These are phyloP conservation scores for Musa acuminata DNA, from an alignment of 176 grass and related monocot genomes.

Conservation along the genomic window DNA sequence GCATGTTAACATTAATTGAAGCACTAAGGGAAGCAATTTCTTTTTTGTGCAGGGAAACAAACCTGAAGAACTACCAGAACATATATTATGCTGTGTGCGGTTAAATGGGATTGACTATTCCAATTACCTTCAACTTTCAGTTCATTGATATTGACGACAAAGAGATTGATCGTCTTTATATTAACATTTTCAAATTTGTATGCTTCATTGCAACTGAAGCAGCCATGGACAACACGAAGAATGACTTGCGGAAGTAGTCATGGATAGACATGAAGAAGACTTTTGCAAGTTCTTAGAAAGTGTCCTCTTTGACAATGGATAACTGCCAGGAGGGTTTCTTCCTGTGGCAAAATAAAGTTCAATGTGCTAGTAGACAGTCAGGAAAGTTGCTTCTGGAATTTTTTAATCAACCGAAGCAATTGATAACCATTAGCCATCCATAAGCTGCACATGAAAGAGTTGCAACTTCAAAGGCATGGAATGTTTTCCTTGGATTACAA, in stretches of 20 bases:
- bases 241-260: not conserved
- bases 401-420: no score
- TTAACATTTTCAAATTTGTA: not conserved
- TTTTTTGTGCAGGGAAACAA: slow-evolving; percentile 13
- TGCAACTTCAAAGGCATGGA: no score
- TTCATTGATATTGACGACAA: not conserved
- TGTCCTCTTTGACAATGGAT: not conserved
- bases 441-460: no score
- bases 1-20: no score
- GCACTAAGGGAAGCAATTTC: not conserved
- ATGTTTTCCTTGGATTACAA: no score
- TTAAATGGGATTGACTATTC: slow-evolving; percentile 17
- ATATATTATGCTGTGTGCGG: slow-evolving; percentile 13
- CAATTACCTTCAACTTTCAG: slow-evolving; percentile 4
- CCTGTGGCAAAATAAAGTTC: no score
- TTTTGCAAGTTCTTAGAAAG: not conserved
- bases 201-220: not conserved
- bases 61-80: slow-evolving; percentile 12
- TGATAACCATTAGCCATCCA: no score
- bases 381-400: no score
- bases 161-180: not conserved
- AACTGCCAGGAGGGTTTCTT: no score
- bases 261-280: not conserved
- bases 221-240: not conserved
- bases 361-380: not conserved